A percentile compares a stretch with the other conserved stretches of the same genome.
Conservation (phyloP, 495 filamentous ascomycete species). For the Pyronema omphalodes region DNA sequence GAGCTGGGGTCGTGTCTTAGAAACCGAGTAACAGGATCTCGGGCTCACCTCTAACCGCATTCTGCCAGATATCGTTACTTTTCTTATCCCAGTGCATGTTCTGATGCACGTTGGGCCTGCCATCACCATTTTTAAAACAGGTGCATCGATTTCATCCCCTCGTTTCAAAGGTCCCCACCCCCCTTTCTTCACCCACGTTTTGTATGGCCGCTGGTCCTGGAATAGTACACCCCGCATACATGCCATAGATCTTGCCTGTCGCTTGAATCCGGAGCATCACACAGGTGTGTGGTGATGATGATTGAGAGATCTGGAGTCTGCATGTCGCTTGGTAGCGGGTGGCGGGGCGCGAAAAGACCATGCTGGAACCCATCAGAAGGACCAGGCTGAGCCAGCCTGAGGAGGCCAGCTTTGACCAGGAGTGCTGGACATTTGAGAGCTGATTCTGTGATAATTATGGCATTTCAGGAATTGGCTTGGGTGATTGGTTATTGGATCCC, state of each 20-base stretch:
- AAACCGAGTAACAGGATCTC: conserved; percentile 1
- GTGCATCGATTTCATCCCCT: background rate
- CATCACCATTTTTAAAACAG: background rate
- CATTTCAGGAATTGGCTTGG: background rate
- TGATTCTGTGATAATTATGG: background rate
- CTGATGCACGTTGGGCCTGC: background rate
- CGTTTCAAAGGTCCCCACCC: background rate
- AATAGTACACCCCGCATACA: conserved; percentile 3
- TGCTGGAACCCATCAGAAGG: no score
- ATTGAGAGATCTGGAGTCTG: background rate
- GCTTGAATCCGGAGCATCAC: background rate
- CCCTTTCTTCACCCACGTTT: background rate
- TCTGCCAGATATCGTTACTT: background rate
- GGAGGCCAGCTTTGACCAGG: background rate
- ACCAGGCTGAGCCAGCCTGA: no score
- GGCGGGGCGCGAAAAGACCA: background rate
- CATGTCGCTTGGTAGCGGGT: background rate
- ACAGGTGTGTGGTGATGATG: background rate
- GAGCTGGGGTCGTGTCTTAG: background rate
- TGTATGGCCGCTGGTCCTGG: background rate
- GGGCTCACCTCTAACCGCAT: background rate
- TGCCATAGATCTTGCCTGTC: background rate
- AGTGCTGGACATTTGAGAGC: background rate
- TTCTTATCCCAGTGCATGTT: conserved; percentile 1
- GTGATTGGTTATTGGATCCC: background rate